Base-by-base conservation (phyloP, 768 basidiomycete species). In the Amanita exitialis region DNA sequence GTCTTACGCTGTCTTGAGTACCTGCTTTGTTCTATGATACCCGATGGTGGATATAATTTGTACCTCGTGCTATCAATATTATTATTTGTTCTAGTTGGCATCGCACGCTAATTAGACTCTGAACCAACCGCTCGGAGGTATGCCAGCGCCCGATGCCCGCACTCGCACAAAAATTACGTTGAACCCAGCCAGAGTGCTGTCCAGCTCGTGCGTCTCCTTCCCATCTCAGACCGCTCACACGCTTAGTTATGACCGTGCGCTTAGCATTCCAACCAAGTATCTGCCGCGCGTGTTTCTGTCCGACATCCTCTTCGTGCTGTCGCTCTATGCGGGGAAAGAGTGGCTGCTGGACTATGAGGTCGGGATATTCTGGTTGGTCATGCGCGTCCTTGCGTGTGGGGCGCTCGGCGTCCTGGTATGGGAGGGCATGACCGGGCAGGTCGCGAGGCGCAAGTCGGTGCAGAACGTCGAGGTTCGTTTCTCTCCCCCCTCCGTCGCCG, bases 291-390 rank as follows among this genome's bases (percentile, higher is more conserved):
- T 86, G 45, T 58, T 82, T 51, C 59, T 82, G 36, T 79, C 80
- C 0, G 82, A 87, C 66, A 64, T 78, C 18, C 65, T 86, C 44
- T 79, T 83, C 52, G 82, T 83, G 30, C 64, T 81, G 16, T 73
- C 81, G 4, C 65, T 84, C 32, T 76, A 80, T 63, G 74, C 79
- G 5, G 73, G 77, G 45, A 86, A 85, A 66, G 83, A 81, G 58
- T 78, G 79, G 69, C 64, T 89, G 6, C 65, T 90, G 43, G 70
- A 78, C 15, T 74, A 75, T 35, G 82, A 86, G 62, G 76, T 82
- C 18, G 82, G 82, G 6, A 76, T 84, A 7, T 82, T 88, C 59
- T 90, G 86, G 88, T 71, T 87, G 12, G 70, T 84, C 30, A 81
- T 89, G 69, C 70, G 85, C 54, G 74, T 87, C 44, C 69, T 90